Evolutionary conservation across 148 eudicot species (phyloP).

Genomic region (Gaultheria prostrata): DNA sequence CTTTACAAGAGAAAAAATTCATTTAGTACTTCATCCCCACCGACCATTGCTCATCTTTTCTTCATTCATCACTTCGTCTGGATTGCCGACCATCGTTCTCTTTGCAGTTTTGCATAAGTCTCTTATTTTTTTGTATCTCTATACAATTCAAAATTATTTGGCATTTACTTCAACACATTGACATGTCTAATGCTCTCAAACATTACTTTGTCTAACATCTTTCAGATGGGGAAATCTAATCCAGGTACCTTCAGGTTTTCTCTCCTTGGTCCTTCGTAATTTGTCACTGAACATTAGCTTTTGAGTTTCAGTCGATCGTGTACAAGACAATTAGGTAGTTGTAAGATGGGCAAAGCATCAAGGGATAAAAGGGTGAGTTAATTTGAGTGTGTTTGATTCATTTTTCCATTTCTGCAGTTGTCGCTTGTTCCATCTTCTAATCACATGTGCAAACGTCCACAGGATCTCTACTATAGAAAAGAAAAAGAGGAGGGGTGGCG

Average conservation of each 20-base stretch:
- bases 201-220: too few species aligned
- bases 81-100: too few species aligned
- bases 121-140: too few species aligned
- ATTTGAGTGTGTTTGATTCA: not conserved
- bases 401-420: not conserved
- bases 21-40: too few species aligned
- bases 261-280: not conserved
- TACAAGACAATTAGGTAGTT: not conserved
- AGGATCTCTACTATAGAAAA: slow-evolving; percentile 97
- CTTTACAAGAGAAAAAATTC: too few species aligned
- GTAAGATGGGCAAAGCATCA: slow-evolving; percentile 90
- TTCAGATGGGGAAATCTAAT: too few species aligned
- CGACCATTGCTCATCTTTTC: too few species aligned
- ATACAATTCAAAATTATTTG: too few species aligned
- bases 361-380: slow-evolving; percentile 81
- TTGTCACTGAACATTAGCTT: not conserved
- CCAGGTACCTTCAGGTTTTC: not conserved
- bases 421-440: not conserved
- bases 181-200: too few species aligned
- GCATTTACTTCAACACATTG: too few species aligned
- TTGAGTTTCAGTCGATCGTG: not conserved
- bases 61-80: too few species aligned
- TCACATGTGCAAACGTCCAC: slow-evolving; percentile 8
- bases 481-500: slow-evolving; percentile 99
- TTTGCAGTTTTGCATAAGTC: too few species aligned